Evolutionary conservation across 202 grass and related monocot species (phyloP), one percentile per base, ranked within the genome.

Genomic region (Tripidium arundinaceum): DNA sequence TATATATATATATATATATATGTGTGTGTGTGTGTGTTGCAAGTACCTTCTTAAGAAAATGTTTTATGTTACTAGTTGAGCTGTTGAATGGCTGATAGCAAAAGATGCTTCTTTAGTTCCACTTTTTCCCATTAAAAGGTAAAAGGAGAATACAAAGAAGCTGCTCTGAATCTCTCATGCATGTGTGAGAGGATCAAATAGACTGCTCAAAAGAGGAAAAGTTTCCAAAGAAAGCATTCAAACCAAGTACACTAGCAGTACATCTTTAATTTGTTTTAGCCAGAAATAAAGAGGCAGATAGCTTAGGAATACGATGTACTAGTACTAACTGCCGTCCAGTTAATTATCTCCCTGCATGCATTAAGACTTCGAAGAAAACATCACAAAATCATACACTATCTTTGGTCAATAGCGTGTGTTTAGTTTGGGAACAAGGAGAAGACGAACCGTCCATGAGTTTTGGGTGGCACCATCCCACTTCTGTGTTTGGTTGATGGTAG

Each of bases 221-320:
- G 79, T 21, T 47, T 19, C 6, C 13, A 78, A 34, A 1, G 42
- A 83, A 87, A 79, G 59, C 59, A 83, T 78, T 72, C 65, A 82
- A 62, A 34, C 64, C 64, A 77, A 81, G 52, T 40, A 69, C 78
- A 62, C 26, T 50, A 12, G 36, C 11, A 7, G 41, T 16, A 42
- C 72, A 26, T 31, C 40, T 70, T 41, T 72, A 28, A 14, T 52
- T 15, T 68, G 43, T 13, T 42, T 38, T 52, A 13, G 5, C 18
- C 55, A 3, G 41, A n/a, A n/a, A n/a, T n/a, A 84, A 72, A 72
- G 31, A 72, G 52, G 2, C 3, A 29, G 28, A 0, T 33, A 19
- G 8, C 16, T 50, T 40, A 38, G 37, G 13, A 37, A 37, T 37
- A 9, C 2, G 0, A 45, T 45, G 11, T 5, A 4, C 14, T 52